Evolutionary conservation across 2,329 filamentous ascomycete genomes (phyloP).

Genomic region (Curvularia sp.): DNA sequence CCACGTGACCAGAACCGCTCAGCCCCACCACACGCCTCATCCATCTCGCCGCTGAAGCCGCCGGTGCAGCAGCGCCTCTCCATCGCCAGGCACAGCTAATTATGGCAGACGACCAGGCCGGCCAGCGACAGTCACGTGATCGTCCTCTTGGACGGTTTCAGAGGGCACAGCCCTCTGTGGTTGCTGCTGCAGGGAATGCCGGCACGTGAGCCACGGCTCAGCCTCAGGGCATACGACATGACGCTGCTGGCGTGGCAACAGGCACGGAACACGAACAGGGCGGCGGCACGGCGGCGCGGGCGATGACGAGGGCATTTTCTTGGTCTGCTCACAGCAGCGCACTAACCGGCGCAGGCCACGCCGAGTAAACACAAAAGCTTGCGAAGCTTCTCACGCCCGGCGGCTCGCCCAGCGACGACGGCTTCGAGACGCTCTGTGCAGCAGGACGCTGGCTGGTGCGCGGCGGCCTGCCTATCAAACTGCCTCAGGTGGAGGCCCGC

Average conservation of each 20-base stretch:
- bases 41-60: too few species aligned
- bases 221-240: slow-evolving; percentile 20
- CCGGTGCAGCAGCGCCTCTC: background rate
- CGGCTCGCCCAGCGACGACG: background rate
- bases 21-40: too few species aligned
- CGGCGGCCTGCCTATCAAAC: slow-evolving; percentile 20
- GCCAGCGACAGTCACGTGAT: background rate
- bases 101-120: too few species aligned
- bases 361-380: slow-evolving; percentile 2
- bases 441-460: slow-evolving; percentile 11
- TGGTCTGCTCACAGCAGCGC: background rate
- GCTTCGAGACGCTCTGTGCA: slow-evolving; percentile 22
- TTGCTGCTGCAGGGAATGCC: background rate
- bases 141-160: background rate
- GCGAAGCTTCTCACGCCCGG: too few species aligned
- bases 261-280: background rate
- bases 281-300: slow-evolving; percentile 7
- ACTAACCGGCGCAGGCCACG: slow-evolving; percentile 19
- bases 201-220: background rate
- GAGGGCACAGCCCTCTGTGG: background rate
- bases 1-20: slow-evolving; percentile 17
- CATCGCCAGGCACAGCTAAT: background rate
- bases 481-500: background rate
- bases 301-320: slow-evolving; percentile 12
- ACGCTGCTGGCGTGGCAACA: slow-evolving; percentile 29